Conservation (phyloP, 352 stramenopile species). For the Phytophthora pisi region DNA sequence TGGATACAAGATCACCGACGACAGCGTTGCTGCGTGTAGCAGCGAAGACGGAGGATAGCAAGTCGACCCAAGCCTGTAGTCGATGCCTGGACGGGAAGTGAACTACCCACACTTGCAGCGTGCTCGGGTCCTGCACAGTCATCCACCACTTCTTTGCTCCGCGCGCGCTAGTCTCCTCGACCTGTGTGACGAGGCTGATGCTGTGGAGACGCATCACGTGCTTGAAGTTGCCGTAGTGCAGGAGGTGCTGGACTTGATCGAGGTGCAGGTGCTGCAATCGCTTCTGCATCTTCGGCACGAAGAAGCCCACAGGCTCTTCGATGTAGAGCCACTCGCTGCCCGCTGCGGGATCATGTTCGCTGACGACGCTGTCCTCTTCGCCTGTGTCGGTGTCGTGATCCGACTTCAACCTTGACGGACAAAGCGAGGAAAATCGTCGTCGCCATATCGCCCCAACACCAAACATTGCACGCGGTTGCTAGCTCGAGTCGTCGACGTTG, state of each 20-base stretch:
- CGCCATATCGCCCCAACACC: constrained; percentile 12
- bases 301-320: constrained; percentile 58
- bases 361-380: constrained; percentile 26
- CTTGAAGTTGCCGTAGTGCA: constrained; percentile 64
- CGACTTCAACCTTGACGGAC: constrained; percentile 12
- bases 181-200: constrained; percentile 63
- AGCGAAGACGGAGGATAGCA: constrained; percentile 44
- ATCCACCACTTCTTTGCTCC: constrained; percentile 61
- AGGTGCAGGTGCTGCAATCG: constrained; percentile 53
- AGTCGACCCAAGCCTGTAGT: constrained; percentile 48
- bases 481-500: constrained; percentile 1
- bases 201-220: constrained; percentile 59
- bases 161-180: constrained; percentile 48
- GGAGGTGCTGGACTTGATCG: constrained; percentile 61
- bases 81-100: constrained; percentile 53
- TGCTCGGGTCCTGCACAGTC: constrained; percentile 60
- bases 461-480: constrained; percentile 13
- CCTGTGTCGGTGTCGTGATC: constrained; percentile 23
- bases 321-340: constrained; percentile 65
- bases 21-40: constrained; percentile 39
- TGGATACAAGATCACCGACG: constrained; percentile 50
- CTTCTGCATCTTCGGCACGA: constrained; percentile 50
- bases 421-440: constrained; percentile 6
- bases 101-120: constrained; percentile 68
- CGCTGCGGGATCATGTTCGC: constrained; percentile 18